Conservation (phyloP, 163 green algal genomes). For the Chlamydomonas reinhardtii region DNA sequence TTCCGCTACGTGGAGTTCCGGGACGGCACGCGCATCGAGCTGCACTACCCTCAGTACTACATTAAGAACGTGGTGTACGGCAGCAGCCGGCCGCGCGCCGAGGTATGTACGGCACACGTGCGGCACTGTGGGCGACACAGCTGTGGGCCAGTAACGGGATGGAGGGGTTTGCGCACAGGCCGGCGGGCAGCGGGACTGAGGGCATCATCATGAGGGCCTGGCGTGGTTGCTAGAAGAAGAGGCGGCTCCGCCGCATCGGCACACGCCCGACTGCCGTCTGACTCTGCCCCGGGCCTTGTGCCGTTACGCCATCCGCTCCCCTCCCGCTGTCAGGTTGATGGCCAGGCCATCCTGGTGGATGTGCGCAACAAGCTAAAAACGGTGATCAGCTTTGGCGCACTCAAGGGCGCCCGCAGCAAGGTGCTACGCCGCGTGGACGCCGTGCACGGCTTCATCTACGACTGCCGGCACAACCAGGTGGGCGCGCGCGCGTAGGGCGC, state of each 20-base stretch:
- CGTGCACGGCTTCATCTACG: conserved; percentile 69
- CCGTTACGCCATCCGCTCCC: too few species aligned
- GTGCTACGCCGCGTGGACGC: conserved; percentile 73
- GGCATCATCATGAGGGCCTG: too few species aligned
- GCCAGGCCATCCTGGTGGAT: conserved; percentile 74
- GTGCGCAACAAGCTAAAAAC: conserved; percentile 61
- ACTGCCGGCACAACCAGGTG: conserved; percentile 44
- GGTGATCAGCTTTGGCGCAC: conserved; percentile 69
- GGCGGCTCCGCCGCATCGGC: too few species aligned
- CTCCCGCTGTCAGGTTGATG: conserved; percentile 55
- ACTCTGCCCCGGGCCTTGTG: too few species aligned
- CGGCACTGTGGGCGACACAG: too few species aligned
- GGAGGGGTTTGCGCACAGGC: too few species aligned
- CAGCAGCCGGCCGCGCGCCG: conserved; percentile 66
- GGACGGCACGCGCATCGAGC: conserved; percentile 78
- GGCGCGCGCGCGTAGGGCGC: neutral
- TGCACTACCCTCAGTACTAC: conserved; percentile 74
- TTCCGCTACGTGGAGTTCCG: conserved; percentile 77
- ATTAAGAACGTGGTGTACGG: conserved; percentile 77
- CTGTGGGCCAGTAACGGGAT: too few species aligned
- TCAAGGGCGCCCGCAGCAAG: conserved; percentile 49
- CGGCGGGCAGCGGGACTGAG: too few species aligned
- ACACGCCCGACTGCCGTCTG: too few species aligned
- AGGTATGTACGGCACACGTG: conserved; percentile 49
- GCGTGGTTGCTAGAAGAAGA: too few species aligned